Evolutionary conservation across 2,329 filamentous ascomycete genomes (phyloP).

Genomic region (Penicillium rolfsii): DNA sequence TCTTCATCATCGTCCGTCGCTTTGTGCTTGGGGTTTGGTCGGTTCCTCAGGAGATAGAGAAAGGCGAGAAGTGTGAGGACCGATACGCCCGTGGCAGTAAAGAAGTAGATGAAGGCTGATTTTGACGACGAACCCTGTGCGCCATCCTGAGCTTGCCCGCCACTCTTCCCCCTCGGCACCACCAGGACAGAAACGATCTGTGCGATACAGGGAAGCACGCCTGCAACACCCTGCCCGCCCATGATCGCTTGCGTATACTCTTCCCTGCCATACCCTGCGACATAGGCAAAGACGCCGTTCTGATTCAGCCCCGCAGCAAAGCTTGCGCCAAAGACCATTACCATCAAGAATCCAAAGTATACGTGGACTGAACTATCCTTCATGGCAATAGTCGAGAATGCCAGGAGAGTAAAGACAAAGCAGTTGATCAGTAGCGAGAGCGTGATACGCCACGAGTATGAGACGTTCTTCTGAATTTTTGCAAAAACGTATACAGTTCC

Average conservation of each 20-base stretch:
- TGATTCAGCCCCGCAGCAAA: constrained; percentile 83
- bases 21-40: constrained; percentile 18
- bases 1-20: constrained; percentile 21
- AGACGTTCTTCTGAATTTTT: constrained; percentile 77
- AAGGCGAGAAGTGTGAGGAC: constrained; percentile 72
- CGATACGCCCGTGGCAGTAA: constrained; percentile 81
- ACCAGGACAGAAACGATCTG: constrained; percentile 83
- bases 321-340: constrained; percentile 79
- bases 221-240: constrained; percentile 89
- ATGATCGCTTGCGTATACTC: constrained; percentile 97
- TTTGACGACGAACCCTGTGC: constrained; percentile 59
- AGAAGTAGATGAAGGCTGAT: constrained; percentile 87
- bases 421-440: constrained; percentile 75
- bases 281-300: constrained; percentile 93
- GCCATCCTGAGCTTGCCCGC: constrained; percentile 38
- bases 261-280: constrained; percentile 77
- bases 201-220: constrained; percentile 83
- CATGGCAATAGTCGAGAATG: constrained; percentile 75
- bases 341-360: constrained; percentile 81
- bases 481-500: constrained; percentile 74
- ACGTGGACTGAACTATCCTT: constrained; percentile 61
- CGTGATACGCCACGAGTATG: constrained; percentile 85
- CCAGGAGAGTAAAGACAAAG: constrained; percentile 74
- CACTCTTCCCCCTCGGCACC: constrained; percentile 51
- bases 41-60: constrained; percentile 67